Evolutionary conservation across 306 rosid genomes (phyloP).

Genomic region (apple (Malus domestica)): DNA sequence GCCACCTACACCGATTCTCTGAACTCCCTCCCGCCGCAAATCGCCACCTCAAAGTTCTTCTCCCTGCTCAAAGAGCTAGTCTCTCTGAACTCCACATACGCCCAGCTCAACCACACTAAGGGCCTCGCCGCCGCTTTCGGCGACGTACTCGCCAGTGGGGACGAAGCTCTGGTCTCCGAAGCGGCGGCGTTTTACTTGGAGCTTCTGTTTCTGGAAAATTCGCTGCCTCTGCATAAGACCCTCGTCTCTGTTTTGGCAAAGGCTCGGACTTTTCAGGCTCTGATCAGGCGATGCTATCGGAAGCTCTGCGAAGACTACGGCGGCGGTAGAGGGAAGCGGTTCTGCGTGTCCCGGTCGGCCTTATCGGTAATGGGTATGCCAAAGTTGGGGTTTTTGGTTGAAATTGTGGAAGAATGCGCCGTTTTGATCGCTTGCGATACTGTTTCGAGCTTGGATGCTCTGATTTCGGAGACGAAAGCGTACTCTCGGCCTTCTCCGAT

Average conservation of each 20-base stretch:
- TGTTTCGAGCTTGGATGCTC: slow-evolving; percentile 35
- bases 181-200: slow-evolving; percentile 50
- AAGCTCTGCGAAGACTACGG: slow-evolving; percentile 40
- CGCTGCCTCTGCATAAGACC: slow-evolving; percentile 63
- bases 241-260: slow-evolving; percentile 58
- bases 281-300: slow-evolving; percentile 33
- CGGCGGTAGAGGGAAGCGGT: slow-evolving; percentile 37
- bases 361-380: slow-evolving; percentile 72
- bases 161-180: slow-evolving; percentile 17
- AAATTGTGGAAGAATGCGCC: slow-evolving; percentile 59
- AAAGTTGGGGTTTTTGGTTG: slow-evolving; percentile 57
- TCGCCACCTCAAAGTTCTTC: slow-evolving; percentile 35
- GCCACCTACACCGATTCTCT: slow-evolving; percentile 33
- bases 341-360: slow-evolving; percentile 62
- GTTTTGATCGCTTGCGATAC: slow-evolving; percentile 51
- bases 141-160: slow-evolving; percentile 27
- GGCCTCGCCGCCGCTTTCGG: slow-evolving; percentile 46
- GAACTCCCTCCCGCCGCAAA: slow-evolving; percentile 10
- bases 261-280: slow-evolving; percentile 22
- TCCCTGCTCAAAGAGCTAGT: slow-evolving; percentile 28
- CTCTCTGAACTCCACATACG: slow-evolving; percentile 54
- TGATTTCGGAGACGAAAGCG: slow-evolving; percentile 51
- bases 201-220: slow-evolving; percentile 66
- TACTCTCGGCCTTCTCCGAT: slow-evolving; percentile 75
- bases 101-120: slow-evolving; percentile 55